Percentiles rank a stretch among this genome's conserved stretches.
Conservation (phyloP, 257 asterid genomes). For the Plantago elongata region DNA sequence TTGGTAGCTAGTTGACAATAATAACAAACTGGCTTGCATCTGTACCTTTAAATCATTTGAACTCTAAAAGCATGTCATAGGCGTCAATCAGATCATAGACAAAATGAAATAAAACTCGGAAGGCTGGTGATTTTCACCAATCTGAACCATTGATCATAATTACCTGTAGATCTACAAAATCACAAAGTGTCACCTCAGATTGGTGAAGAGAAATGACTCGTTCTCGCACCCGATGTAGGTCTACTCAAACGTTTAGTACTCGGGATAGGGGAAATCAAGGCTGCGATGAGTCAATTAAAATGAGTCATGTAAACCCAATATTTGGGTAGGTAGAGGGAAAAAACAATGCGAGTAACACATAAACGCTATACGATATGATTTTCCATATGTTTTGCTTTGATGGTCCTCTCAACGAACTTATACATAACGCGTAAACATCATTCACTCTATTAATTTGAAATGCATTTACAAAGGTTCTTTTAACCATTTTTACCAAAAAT, state of each 20-base stretch:
- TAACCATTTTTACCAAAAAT: too few species aligned
- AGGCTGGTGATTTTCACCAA: neutral
- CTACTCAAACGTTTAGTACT: neutral
- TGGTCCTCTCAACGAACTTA: neutral
- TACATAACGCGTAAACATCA: too few species aligned
- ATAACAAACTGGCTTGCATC: neutral
- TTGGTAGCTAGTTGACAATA: neutral
- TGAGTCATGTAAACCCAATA: constrained; percentile 2
- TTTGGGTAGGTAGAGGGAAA: neutral
- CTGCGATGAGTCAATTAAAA: neutral
- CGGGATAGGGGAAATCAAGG: neutral
- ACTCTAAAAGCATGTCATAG: constrained; percentile 3
- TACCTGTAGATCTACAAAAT: constrained; percentile 4
- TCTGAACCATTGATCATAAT: neutral
- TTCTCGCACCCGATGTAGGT: neutral
- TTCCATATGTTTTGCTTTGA: neutral
- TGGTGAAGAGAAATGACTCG: constrained; percentile 1
- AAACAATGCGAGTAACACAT: neutral
- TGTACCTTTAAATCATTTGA: neutral
- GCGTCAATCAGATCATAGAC: neutral
- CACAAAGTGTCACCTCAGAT: neutral
- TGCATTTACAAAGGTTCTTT: too few species aligned
- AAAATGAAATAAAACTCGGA: neutral
- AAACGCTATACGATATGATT: neutral
- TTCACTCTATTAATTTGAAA: too few species aligned